Conservation (phyloP, 176 grass and related monocot genomes). For the Aechmea fasciata region DNA sequence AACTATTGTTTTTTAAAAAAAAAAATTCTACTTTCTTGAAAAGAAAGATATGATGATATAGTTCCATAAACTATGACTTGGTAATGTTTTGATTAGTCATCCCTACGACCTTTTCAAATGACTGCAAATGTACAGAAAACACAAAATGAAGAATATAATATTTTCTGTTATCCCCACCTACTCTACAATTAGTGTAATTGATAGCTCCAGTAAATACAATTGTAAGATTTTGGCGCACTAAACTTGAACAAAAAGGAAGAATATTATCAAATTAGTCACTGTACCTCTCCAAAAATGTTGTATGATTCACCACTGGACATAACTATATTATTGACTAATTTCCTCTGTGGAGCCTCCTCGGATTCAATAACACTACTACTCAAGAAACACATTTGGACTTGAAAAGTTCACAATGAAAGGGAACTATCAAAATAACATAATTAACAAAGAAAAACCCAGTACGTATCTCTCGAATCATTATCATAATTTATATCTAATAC, state of each 20-base stretch:
- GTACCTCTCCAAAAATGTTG: no score
- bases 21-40: no score
- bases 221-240: not conserved
- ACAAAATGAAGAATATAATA: no score
- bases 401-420: not conserved
- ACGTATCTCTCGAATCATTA: conserved; percentile 26
- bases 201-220: not conserved
- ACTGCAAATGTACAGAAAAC: no score
- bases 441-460: not conserved
- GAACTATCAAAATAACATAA: not conserved
- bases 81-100: no score
- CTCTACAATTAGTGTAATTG: not conserved
- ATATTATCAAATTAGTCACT: not conserved
- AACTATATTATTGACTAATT: not conserved
- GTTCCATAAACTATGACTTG: no score
- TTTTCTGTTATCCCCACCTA: no score
- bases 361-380: not conserved
- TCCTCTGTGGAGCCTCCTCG: not conserved
- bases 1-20: no score
- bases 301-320: no score
- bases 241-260: not conserved
- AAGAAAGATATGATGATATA: no score
- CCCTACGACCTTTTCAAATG: no score
- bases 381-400: no score
- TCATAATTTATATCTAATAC: conserved; percentile 10